Conservation (phyloP, 31 red algal species). For the Odonthalia washingtoniensis region DNA sequence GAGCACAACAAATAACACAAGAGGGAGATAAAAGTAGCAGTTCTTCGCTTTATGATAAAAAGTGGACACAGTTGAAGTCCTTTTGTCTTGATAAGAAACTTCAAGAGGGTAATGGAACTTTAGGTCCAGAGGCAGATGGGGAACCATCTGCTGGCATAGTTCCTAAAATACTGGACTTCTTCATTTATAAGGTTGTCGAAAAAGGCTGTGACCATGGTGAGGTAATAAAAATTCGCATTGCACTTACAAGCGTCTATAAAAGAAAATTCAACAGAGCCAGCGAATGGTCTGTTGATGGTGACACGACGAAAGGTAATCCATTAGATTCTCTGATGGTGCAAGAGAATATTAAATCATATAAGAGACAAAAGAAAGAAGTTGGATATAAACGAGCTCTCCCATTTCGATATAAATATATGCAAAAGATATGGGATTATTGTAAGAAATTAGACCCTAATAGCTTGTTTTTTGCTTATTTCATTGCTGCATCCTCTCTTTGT, state of each 20-base stretch:
- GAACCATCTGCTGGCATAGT: too few relatives aligned
- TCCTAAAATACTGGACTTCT: too few relatives aligned
- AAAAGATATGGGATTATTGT: neutral
- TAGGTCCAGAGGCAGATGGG: too few relatives aligned
- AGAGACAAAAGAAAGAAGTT: constrained; percentile 17
- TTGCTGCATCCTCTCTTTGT: neutral
- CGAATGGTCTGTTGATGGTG: neutral
- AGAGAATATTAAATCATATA: constrained; percentile 2
- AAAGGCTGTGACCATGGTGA: constrained; percentile 1
- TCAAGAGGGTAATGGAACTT: too few relatives aligned
- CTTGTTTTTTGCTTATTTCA: neutral
- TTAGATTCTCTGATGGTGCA: neutral
- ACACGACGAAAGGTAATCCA: neutral
- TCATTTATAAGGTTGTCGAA: too few relatives aligned
- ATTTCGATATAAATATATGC: constrained; percentile 43
- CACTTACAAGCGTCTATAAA: neutral
- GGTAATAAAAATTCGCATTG: neutral
- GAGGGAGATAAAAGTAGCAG: too few relatives aligned
- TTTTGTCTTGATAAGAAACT: too few relatives aligned
- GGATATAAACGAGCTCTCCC: too few relatives aligned
- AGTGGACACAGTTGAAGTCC: too few relatives aligned
- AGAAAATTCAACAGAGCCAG: neutral
- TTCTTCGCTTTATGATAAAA: too few relatives aligned
- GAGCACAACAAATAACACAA: too few relatives aligned
- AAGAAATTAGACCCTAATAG: constrained; percentile 4